A percentile compares a stretch with the other conserved stretches of the same genome.
phyloP scores from a whole-genome alignment of 2,329 filamentous ascomycete genomes.

The Penicillium brasilianum region DNA sequence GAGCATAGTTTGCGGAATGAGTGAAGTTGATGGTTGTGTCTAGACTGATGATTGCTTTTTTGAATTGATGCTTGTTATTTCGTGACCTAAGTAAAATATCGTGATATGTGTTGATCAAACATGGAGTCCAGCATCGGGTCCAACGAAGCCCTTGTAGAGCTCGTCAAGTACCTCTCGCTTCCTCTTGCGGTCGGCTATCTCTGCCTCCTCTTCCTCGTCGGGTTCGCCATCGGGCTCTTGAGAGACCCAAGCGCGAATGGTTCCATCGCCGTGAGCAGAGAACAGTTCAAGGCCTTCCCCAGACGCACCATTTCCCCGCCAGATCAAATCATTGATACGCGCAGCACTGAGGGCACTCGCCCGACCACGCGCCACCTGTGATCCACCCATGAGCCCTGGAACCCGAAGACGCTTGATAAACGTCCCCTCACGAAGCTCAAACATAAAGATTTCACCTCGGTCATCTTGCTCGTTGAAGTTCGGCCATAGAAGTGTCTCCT shows the following conservation, averaged over 20 bases:
- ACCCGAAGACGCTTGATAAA: slow-evolving; percentile 73
- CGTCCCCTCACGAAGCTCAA: slow-evolving; percentile 78
- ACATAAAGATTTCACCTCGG: slow-evolving; percentile 72
- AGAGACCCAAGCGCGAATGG: slow-evolving; percentile 79
- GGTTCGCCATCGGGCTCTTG: slow-evolving; percentile 55
- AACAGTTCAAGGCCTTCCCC: slow-evolving; percentile 71
- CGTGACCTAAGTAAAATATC: not conserved
- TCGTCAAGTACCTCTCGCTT: slow-evolving; percentile 82
- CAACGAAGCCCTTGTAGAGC: slow-evolving; percentile 78
- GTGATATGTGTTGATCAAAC: not conserved
- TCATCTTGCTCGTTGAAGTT: slow-evolving; percentile 73
- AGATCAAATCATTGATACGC: slow-evolving; percentile 75
- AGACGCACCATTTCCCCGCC: slow-evolving; percentile 68
- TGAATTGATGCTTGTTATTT: not conserved
- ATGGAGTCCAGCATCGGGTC: slow-evolving; percentile 6
- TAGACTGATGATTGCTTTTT: not conserved
- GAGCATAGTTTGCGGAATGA: slow-evolving; percentile 38
- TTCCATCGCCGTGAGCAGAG: slow-evolving; percentile 82
- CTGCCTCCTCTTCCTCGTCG: slow-evolving; percentile 55
- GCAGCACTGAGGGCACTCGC: slow-evolving; percentile 58
- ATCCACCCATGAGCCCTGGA: slow-evolving; percentile 57
- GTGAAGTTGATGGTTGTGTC: not conserved
- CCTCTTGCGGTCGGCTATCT: slow-evolving; percentile 59
- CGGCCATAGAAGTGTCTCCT: slow-evolving; percentile 77
- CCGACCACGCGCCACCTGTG: slow-evolving; percentile 46